Evolutionary conservation across 352 stramenopile species (phyloP).

Genomic region (Globisporangium rhizosaccharum): DNA sequence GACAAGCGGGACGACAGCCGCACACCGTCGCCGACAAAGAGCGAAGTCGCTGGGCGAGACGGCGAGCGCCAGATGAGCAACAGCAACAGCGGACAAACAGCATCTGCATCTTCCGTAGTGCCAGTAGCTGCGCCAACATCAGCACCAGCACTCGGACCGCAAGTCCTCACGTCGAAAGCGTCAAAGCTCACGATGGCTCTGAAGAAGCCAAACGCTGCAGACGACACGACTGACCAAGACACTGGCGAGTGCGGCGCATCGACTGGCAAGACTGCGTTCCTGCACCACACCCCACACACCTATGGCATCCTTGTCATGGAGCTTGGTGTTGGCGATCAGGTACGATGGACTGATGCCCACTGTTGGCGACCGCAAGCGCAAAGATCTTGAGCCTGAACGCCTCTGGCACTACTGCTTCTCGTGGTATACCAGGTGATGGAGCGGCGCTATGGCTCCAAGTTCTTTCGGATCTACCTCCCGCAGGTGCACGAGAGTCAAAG

Average conservation of each 20-base stretch:
- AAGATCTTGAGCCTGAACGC: neutral
- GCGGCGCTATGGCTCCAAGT: constrained; percentile 61
- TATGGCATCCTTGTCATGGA: constrained; percentile 74
- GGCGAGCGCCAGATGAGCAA: neutral
- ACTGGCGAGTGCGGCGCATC: constrained; percentile 26
- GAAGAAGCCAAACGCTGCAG: constrained; percentile 18
- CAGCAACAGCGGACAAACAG: neutral
- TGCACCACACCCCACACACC: constrained; percentile 49
- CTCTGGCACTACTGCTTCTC: neutral
- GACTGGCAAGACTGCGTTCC: constrained; percentile 45
- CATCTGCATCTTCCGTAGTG: neutral
- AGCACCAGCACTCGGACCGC: neutral
- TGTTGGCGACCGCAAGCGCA: neutral
- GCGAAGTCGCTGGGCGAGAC: constrained; percentile 9
- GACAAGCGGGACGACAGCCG: constrained; percentile 36
- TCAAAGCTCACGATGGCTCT: constrained; percentile 14
- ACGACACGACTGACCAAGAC: constrained; percentile 13
- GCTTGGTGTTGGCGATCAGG: constrained; percentile 33
- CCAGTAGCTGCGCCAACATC: neutral
- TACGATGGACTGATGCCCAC: neutral
- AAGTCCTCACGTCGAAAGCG: constrained; percentile 1
- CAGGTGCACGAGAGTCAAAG: constrained; percentile 65
- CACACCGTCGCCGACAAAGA: constrained; percentile 23
- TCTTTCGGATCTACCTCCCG: constrained; percentile 70
- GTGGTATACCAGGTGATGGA: constrained; percentile 17